Conservation (phyloP, 768 basidiomycete species). For the Xerocomellus chrysenteron region DNA sequence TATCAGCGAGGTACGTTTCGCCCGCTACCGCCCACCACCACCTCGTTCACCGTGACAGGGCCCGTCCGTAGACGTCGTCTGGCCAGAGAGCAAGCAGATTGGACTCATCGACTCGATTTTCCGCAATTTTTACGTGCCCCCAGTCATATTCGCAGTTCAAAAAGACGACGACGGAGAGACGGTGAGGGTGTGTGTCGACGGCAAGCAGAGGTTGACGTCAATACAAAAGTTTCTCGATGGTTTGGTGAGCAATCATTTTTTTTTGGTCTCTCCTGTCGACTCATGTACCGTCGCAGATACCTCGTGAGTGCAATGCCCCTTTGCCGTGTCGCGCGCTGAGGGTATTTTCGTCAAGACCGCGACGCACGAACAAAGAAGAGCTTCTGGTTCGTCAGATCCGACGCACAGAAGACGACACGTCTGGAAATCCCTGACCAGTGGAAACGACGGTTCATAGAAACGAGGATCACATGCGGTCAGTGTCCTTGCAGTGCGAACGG, state of each 20-base stretch:
- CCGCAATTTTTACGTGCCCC: constrained; percentile 54
- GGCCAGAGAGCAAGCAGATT: constrained; percentile 67
- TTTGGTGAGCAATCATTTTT: constrained; percentile 26
- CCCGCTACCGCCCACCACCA: background rate
- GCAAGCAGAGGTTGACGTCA: constrained; percentile 52
- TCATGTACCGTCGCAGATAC: constrained; percentile 40
- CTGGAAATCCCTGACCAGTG: constrained; percentile 52
- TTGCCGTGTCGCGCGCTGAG: constrained; percentile 14
- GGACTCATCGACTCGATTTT: constrained; percentile 51
- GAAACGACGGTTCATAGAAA: constrained; percentile 52
- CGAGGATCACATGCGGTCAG: constrained; percentile 69
- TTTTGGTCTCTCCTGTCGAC: constrained; percentile 3
- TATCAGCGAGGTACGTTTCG: constrained; percentile 64
- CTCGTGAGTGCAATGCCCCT: constrained; percentile 40
- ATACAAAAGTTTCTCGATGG: constrained; percentile 51
- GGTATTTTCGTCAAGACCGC: constrained; percentile 42
- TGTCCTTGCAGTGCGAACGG: constrained; percentile 1
- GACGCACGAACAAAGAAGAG: constrained; percentile 57
- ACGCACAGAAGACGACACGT: constrained; percentile 42
- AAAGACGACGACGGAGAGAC: constrained; percentile 41
- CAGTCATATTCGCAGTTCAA: constrained; percentile 46
- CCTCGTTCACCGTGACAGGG: background rate
- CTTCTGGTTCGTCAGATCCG: constrained; percentile 60
- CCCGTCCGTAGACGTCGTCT: constrained; percentile 61
- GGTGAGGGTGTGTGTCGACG: constrained; percentile 49